Evolutionary conservation across 179 eudicot genomes (phyloP).

Genomic region (Vitellaria paradoxa): DNA sequence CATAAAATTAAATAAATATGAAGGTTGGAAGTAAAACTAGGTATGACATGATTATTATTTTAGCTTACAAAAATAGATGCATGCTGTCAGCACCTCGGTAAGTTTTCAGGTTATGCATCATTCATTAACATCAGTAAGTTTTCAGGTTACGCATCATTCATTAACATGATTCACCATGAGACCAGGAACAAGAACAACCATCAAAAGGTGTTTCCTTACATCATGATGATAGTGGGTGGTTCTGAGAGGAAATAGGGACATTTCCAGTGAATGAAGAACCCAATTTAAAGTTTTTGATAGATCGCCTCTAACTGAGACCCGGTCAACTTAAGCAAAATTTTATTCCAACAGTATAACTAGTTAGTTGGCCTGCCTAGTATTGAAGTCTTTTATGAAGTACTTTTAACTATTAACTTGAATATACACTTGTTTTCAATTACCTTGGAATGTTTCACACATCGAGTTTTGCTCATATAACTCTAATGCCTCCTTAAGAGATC

Average conservation of each 20-base stretch:
- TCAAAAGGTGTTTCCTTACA: neutral
- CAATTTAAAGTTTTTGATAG: too few species aligned
- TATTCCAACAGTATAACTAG: neutral
- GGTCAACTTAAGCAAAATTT: neutral
- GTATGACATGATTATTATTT: too few species aligned
- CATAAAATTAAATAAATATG: too few species aligned
- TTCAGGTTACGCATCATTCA: neutral
- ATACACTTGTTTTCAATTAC: slow-evolving; percentile 28
- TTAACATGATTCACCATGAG: neutral
- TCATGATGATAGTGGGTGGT: neutral
- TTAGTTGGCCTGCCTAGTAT: neutral
- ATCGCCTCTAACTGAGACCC: too few species aligned
- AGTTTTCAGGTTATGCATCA: neutral
- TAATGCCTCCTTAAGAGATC: slow-evolving; percentile 54
- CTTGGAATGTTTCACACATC: slow-evolving; percentile 53
- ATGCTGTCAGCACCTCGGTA: neutral
- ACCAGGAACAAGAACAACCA: neutral
- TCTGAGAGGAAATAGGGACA: too few species aligned
- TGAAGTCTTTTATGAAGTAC: neutral
- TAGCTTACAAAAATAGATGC: neutral
- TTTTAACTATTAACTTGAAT: neutral
- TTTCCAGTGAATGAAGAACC: too few species aligned
- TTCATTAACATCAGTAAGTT: neutral
- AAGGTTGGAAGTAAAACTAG: too few species aligned
- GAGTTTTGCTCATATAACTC: slow-evolving; percentile 48